Evolutionary conservation across 768 basidiomycete genomes (phyloP), one percentile per base, ranked within the genome.

Genomic region (Hygrophorus russula): DNA sequence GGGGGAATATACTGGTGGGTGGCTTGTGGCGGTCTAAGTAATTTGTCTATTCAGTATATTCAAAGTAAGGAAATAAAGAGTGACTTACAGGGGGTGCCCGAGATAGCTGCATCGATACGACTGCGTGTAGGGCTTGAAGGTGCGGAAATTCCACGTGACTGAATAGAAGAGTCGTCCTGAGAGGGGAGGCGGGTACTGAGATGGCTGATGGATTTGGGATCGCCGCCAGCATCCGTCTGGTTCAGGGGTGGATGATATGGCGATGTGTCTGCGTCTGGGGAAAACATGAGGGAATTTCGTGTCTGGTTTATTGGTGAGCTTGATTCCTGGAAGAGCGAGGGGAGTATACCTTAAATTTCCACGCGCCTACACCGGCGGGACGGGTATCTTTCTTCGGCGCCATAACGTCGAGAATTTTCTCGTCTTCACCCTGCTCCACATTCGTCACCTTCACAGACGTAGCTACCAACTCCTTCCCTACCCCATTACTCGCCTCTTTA

Each of bases 201-300:
- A 57, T 97, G 78, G 20, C 75, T 74, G 54, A 98, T 87, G 7
- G 73, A 64, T 52, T 75, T 83, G 2, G 76, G 70, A 46, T 72
- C 69, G 4, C 57, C 49, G 17, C 48, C 48, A 18, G 36, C 48
- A 33, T 57, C 67, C 5, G 50, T 49, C n/a, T 59, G 46, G 18
- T 54, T 46, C 37, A 58, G 18, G 36, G 62, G 60, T 3, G 64
- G 60, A 56, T 80, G 72, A 54, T 91, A 87, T 1, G 90, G 87
- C 15, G 83, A 77, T 36, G 76, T 69, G 57, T 99, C 85, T 19
- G 88, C 89, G 54, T 96, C 96, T 1, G 96, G 93, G 0, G 83
- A 57, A 56, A 97, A 99, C 90, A 96, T 96, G 42, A 99, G 69
- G 3, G 87, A 80, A 63, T 99, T 99, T 46, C 96, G 80, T 19